Evolutionary conservation across 176 grass and related monocot species (phyloP), one percentile per base, ranked within the genome.

Genomic region (Dendrocalamus sinicus): DNA sequence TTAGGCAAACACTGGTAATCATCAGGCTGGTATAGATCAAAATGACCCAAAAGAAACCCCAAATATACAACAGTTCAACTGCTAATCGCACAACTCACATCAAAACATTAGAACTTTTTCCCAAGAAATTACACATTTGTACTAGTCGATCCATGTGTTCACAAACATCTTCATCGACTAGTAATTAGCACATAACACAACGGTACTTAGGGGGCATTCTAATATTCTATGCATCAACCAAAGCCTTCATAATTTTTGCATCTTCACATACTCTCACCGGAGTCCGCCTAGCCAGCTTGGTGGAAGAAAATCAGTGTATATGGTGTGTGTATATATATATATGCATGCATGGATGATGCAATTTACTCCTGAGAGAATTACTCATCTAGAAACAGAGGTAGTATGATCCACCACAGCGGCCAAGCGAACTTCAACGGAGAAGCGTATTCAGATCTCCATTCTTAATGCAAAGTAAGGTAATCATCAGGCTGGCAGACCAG

Each of bases 161-260:
- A 24, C n/a, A 61, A 61, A 24, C 58, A 61, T 61, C 55, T 59
- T 59, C 55, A 8, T 58, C 20, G 4, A 12, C 58, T 5, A 5
- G 11, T 62, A 62, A 62, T 26, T 62, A 62, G 4, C 59, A 62
- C n/a, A 62, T 26, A 26, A 62, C 12, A 26, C 10, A 26, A 62
- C 11, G 23, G 59, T 12, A 26, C 59, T 24, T 30, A 4, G 45
- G 45, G 65, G 52, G 9, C 67, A 77, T 64, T 70, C 7, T n/a
- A 4, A 11, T 59, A 59, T 70, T 22, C 5, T 26, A 8, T 22
- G 39, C 35, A 83, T 48, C 73, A 22, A 20, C 26, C 26, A 67
- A 69, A 67, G 35, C 83, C 78, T 89, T 89, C 86, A 92, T 89
- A 67, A 13, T 17, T 67, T 76, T 66, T 89, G 58, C 48, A 26